Evolutionary conservation across 805 yeast species (phyloP).

Genomic region (Saturnispora galanensis): DNA sequence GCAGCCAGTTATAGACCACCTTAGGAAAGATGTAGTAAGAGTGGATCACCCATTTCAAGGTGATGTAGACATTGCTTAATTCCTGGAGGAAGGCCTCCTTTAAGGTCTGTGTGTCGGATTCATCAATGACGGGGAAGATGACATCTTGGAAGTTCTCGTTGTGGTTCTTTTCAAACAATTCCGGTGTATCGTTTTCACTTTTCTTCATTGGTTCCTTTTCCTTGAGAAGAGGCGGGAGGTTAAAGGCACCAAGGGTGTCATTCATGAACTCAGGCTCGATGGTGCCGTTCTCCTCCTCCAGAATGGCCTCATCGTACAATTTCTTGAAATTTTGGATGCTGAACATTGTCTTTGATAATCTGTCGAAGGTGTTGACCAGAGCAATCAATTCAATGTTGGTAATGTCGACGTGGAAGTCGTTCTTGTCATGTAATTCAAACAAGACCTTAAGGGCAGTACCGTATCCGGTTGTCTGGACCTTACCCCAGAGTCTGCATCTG

Average conservation of each 20-base stretch:
- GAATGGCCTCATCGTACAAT: conserved; percentile 33
- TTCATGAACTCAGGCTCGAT: background rate
- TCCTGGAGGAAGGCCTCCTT: conserved; percentile 18
- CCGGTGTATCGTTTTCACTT: conserved; percentile 10
- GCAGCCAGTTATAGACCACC: conserved; percentile 39
- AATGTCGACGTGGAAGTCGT: conserved; percentile 34
- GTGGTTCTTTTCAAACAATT: conserved; percentile 17
- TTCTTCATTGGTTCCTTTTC: background rate
- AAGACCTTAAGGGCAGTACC: conserved; percentile 91
- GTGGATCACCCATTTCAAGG: conserved; percentile 50
- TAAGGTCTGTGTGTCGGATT: conserved; percentile 8
- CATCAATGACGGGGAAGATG: conserved; percentile 14
- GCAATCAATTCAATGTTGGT: conserved; percentile 78
- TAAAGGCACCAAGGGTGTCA: conserved; percentile 1
- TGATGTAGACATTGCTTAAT: conserved; percentile 33
- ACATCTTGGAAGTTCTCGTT: conserved; percentile 18
- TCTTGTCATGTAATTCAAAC: conserved; percentile 58
- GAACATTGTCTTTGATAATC: conserved; percentile 75
- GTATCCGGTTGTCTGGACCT: conserved; percentile 92
- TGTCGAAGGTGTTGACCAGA: conserved; percentile 82
- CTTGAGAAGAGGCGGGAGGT: background rate
- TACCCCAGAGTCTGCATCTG: conserved; percentile 96
- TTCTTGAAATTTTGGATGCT: conserved; percentile 64
- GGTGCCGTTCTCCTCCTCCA: conserved; percentile 20
- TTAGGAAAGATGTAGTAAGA: conserved; percentile 68